Percentiles rank a stretch among this genome's conserved stretches.
These are phyloP conservation scores for Zasmidium cellare DNA, from an alignment of 2,329 filamentous ascomycete species.

Conservation along the genomic window DNA sequence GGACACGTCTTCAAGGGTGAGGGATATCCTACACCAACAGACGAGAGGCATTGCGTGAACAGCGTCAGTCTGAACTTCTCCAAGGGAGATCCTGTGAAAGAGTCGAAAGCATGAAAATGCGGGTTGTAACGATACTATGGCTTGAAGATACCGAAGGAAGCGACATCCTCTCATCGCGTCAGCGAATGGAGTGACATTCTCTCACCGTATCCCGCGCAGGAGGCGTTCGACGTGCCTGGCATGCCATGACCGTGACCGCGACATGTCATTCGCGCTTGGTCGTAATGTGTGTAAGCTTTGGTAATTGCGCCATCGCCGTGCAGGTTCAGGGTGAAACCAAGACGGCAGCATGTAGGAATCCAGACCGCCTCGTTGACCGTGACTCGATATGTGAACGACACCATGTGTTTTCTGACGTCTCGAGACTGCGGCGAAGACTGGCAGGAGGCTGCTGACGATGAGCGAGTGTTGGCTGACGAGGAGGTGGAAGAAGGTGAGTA, in stretches of 20 bases:
- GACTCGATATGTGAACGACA: background rate
- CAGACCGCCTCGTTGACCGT: background rate
- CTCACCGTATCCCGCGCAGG: too few relatives aligned
- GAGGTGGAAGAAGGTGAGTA: background rate
- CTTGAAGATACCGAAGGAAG: too few relatives aligned
- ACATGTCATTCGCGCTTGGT: too few relatives aligned
- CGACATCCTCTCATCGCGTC: too few relatives aligned
- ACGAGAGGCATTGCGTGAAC: conserved; percentile 97
- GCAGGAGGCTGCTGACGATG: background rate
- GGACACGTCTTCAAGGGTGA: conserved; percentile 93
- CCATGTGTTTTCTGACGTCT: background rate
- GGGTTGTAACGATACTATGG: too few relatives aligned
- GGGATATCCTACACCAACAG: conserved; percentile 78
- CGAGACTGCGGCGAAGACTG: background rate
- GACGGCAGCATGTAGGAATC: too few relatives aligned
- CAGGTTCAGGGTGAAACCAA: too few relatives aligned
- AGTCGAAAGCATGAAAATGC: conserved; percentile 34
- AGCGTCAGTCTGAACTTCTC: conserved; percentile 85
- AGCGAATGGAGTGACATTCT: too few relatives aligned
- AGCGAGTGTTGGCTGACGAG: background rate
- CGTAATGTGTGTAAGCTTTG: too few relatives aligned
- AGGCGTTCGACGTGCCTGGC: too few relatives aligned
- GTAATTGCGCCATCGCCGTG: too few relatives aligned
- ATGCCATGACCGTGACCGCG: too few relatives aligned
- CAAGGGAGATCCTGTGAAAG: conserved; percentile 58